Base-by-base conservation (phyloP, 2,329 filamentous ascomycete genomes). In the Fusarium sp. region DNA sequence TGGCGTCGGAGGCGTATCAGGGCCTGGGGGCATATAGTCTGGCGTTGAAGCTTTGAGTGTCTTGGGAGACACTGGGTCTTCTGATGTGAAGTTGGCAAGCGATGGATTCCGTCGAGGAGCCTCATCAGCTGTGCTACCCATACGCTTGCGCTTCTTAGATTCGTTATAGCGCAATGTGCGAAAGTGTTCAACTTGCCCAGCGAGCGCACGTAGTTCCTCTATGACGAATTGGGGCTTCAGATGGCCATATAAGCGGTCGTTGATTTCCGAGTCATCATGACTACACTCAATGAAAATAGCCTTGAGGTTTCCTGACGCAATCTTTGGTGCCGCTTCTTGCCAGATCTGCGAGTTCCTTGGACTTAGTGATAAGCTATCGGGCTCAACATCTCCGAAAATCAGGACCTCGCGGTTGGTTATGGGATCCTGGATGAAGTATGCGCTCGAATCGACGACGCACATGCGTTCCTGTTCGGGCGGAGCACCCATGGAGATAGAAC, bases 221-320 rank as follows among this genome's bases (percentile, higher is more conserved):
- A 95, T 88, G 14, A 99, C 81, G 77, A 94, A 96, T 1, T 90
- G 85, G 0, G 96, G 96, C 40, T 93, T 93, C 16, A 99, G 83
- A 74, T 99, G 96, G 0, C 96, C 96, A 71, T 94, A 99, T 0
- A 99, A 85, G 1, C 90, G 88, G 52, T 92, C 90, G 65, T 96
- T 90, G 24, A 88, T 86, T 74, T 94, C 91, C 10, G 88, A 88
- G 78, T 98, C 91, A 66, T 94, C 92, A 79, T 95, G 99, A 67
- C 93, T 97, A 79, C 95, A 98, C 83, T 99, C 96, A 73, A 99
- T 97, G 77, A 98, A 95, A 14, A 99, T 92, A 13, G 91, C 95
- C 0, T 86, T 87, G 1, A 99, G 85, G 6, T 86, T 84, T 3
- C 93, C 93, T 1, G 85, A 82, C 0, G 85, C 91, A 27, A 99